Evolutionary conservation across 1,284 basidiomycete genomes (phyloP), one percentile per base, ranked within the genome.

Genomic region (Microbotryum scabiosae): DNA sequence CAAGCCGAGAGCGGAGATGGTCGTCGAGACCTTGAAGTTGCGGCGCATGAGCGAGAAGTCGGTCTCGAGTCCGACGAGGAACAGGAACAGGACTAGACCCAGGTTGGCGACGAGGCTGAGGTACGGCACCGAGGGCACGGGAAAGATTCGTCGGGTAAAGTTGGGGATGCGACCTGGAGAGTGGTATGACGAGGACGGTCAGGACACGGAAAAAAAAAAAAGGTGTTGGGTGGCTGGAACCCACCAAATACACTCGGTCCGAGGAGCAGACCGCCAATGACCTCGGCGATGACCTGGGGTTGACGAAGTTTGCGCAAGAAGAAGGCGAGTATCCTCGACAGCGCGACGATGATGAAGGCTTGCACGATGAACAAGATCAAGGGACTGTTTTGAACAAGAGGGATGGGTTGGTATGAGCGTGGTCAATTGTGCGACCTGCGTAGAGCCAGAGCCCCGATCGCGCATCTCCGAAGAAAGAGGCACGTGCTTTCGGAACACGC

Each of bases 21-120:
- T 67, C 12, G 68, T 64, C 9, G 70, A 67, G 23, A 72, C 62
- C 45, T 71, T 70, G 50, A 57, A 51, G 48, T 63, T 62, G 57
- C 63, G 67, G 3, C 65, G 58, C 76, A 96, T 85, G 64, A 94
- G 79, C 6, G 78, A 78, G 0, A 84, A 78, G 69, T 97, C 93
- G 62, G 94, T 90, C 77, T 97, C 88, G 52, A 97, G 80, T 16
- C 94, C 94, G 51, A 97, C 87, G 59, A 97, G 83, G 72, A 90
- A 88, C 18, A 96, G 82, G 23, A 74, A 75, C 54, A 76, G 71
- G 26, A 74, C 69, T 1, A 76, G 69, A 50, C 94, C 93, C 65
- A 97, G 88, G 69, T 87, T 93, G n/a, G 92, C 88, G 30, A 89
- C 85, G 51, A 97, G 84, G 51, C 84, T 85, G 54, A 98, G 85